Evolutionary conservation across 768 basidiomycete species (phyloP).

Genomic region (Lactarius trivialis): DNA sequence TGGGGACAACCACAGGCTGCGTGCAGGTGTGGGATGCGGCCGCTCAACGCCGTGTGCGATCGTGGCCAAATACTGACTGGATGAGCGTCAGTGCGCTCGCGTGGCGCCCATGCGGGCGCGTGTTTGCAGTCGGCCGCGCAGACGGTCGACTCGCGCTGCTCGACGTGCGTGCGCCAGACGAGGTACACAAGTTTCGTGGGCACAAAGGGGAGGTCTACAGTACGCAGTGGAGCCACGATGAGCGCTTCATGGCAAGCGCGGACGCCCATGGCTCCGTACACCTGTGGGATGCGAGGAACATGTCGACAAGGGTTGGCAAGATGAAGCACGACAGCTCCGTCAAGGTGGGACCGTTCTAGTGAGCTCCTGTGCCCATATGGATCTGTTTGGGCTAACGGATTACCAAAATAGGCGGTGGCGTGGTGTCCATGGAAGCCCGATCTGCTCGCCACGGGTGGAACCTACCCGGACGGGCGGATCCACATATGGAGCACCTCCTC

Average conservation of each 20-base stretch:
- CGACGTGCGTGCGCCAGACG: slow-evolving; percentile 32
- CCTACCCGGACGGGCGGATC: slow-evolving; percentile 53
- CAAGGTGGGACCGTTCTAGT: slow-evolving; percentile 30
- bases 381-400: slow-evolving; percentile 11
- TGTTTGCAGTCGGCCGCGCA: slow-evolving; percentile 36
- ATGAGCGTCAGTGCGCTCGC: slow-evolving; percentile 36
- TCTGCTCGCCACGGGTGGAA: slow-evolving; percentile 61
- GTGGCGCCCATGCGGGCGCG: slow-evolving; percentile 31
- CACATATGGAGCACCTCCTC: slow-evolving; percentile 46
- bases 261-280: slow-evolving; percentile 38
- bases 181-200: slow-evolving; percentile 28
- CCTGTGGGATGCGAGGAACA: slow-evolving; percentile 38
- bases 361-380: neutral
- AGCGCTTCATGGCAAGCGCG: slow-evolving; percentile 36
- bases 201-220: slow-evolving; percentile 34
- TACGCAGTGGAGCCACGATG: slow-evolving; percentile 38
- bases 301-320: slow-evolving; percentile 33
- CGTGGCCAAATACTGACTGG: slow-evolving; percentile 34
- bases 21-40: slow-evolving; percentile 52
- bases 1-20: slow-evolving; percentile 45
- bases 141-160: slow-evolving; percentile 35
- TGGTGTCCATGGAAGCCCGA: slow-evolving; percentile 73
- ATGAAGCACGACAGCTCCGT: slow-evolving; percentile 40
- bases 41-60: slow-evolving; percentile 26
- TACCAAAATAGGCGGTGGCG: slow-evolving; percentile 48